A percentile compares a stretch with the other conserved stretches of the same genome.
phyloP scores from a whole-genome alignment of 352 stramenopile genomes.

The Phytophthora palmivora region DNA sequence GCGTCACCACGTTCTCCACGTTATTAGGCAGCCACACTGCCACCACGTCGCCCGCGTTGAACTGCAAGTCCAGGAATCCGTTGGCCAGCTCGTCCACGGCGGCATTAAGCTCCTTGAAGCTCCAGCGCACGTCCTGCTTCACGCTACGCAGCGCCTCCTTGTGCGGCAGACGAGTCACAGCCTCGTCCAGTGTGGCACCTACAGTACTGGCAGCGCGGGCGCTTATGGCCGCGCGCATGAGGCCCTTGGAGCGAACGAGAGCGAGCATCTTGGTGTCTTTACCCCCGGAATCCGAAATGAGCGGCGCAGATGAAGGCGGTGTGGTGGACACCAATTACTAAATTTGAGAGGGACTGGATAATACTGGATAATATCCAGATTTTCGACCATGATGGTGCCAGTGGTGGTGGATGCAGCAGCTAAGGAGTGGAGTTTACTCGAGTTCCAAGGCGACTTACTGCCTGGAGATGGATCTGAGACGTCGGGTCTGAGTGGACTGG shows the following conservation, averaged over 20 bases:
- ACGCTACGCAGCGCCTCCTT: constrained; percentile 88
- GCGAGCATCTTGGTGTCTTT: constrained; percentile 53
- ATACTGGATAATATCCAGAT: no score
- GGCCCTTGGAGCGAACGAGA: constrained; percentile 67
- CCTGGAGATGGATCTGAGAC: constrained; percentile 26
- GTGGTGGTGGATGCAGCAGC: constrained; percentile 65
- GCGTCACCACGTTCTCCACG: constrained; percentile 82
- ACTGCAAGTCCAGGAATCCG: constrained; percentile 78
- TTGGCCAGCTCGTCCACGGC: constrained; percentile 81
- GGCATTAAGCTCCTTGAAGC: constrained; percentile 84
- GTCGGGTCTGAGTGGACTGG: constrained; percentile 45
- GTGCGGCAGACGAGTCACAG: constrained; percentile 80
- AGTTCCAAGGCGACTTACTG: constrained; percentile 84
- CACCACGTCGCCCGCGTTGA: constrained; percentile 77
- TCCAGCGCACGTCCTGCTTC: constrained; percentile 87
- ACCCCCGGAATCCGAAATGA: constrained; percentile 41
- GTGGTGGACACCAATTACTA: background rate
- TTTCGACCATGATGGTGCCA: constrained; percentile 64
- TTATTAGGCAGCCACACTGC: constrained; percentile 88
- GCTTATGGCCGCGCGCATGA: constrained; percentile 44
- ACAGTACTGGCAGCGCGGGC: constrained; percentile 68
- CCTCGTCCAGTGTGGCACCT: constrained; percentile 73
- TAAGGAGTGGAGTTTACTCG: constrained; percentile 85
- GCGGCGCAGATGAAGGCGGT: constrained; percentile 11
- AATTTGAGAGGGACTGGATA: no score